Conservation (phyloP, 2,329 filamentous ascomycete genomes). For the Lachnellula occidentalis region DNA sequence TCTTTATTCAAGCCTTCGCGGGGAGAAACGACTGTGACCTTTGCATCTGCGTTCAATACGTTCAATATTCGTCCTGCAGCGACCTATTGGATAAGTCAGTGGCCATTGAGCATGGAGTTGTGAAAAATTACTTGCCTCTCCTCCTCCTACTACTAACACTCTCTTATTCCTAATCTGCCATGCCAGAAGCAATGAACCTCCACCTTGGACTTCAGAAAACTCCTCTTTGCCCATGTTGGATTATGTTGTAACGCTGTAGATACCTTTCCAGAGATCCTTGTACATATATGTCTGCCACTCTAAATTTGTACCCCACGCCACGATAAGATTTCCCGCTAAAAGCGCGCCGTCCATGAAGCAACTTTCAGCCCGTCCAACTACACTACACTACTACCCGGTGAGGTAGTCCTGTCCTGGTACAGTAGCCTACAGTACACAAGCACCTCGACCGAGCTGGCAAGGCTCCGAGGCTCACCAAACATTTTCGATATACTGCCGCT, state of each 20-base stretch:
- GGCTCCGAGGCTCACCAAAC: conserved; percentile 17
- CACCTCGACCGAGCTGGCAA: conserved; percentile 21
- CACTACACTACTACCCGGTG: too few relatives aligned
- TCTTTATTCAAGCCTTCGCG: conserved; percentile 77
- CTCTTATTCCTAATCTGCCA: conserved; percentile 91
- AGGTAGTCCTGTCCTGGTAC: too few relatives aligned
- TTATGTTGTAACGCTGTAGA: conserved; percentile 8
- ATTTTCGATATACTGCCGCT: conserved; percentile 19
- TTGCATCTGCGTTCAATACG: conserved; percentile 89
- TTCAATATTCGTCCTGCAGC: conserved; percentile 91
- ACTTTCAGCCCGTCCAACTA: background rate
- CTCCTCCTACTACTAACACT: conserved; percentile 89
- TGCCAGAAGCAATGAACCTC: conserved; percentile 87
- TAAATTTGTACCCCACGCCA: background rate
- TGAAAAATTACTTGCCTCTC: conserved; percentile 59
- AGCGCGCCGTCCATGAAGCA: background rate
- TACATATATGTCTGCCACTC: background rate
- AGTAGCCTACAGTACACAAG: conserved; percentile 3
- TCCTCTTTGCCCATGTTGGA: conserved; percentile 27
- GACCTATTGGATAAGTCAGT: conserved; percentile 56
- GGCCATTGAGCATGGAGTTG: conserved; percentile 1
- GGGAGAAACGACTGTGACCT: conserved; percentile 81
- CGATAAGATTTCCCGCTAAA: conserved; percentile 1
- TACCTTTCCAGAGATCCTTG: conserved; percentile 14
- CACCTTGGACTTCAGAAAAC: conserved; percentile 80